Conservation (phyloP, 2,329 filamentous ascomycete genomes). For the Hirsutella minnesotensis region DNA sequence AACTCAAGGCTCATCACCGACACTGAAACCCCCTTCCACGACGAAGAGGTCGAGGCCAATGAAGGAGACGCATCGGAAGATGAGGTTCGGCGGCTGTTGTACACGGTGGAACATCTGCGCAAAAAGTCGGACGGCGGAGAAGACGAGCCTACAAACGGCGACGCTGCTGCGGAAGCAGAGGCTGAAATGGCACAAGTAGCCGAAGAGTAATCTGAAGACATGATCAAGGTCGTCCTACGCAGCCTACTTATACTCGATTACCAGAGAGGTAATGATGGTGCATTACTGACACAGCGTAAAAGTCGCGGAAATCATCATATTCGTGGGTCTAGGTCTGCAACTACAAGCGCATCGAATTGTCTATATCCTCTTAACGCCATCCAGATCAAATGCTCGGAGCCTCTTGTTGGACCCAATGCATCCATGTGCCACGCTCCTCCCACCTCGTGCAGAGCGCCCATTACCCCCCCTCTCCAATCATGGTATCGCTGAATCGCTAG, state of each 20-base stretch:
- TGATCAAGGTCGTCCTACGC: neutral
- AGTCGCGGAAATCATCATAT: conserved; percentile 11
- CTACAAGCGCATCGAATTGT: conserved; percentile 25
- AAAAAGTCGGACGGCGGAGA: conserved; percentile 23
- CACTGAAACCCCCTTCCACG: conserved; percentile 13
- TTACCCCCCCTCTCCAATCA: neutral
- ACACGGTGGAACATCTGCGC: conserved; percentile 34
- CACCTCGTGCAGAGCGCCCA: neutral
- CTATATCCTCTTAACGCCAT: conserved; percentile 27
- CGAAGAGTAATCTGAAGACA: conserved; percentile 1
- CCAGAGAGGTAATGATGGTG: neutral
- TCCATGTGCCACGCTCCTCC: neutral
- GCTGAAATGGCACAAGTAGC: conserved; percentile 1
- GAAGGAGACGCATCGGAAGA: conserved; percentile 22
- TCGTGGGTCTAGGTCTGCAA: conserved; percentile 15
- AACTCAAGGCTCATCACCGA: conserved; percentile 19
- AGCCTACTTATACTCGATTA: neutral
- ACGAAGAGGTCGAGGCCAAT: conserved; percentile 12
- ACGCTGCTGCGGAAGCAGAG: conserved; percentile 4
- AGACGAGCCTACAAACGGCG: conserved; percentile 6
- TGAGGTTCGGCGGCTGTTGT: conserved; percentile 30
- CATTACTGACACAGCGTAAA: neutral
- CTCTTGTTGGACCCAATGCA: conserved; percentile 6
- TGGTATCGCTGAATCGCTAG: conserved; percentile 10
- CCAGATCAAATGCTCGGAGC: conserved; percentile 19